Conservation (phyloP, 768 basidiomycete genomes). For the Lactarius akahatsu region DNA sequence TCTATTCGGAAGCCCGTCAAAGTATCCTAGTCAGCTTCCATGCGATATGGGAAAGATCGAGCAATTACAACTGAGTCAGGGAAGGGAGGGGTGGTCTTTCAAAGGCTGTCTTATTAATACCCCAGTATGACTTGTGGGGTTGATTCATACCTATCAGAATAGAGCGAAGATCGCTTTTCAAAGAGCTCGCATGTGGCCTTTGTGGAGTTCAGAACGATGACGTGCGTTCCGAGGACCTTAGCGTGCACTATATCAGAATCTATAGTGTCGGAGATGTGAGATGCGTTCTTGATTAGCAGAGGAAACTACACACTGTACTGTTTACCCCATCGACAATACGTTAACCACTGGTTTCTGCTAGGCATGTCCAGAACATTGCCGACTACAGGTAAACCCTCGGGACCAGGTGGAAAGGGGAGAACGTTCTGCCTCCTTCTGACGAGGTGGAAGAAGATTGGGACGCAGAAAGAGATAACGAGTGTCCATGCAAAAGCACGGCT, state of each 20-base stretch:
- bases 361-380: not conserved
- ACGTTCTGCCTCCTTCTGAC: not conserved
- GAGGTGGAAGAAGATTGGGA: too few species aligned
- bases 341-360: not conserved
- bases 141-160: conserved; percentile 16
- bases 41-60: too few species aligned
- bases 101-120: too few species aligned
- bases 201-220: conserved; percentile 17
- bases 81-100: too few species aligned
- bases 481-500: too few species aligned
- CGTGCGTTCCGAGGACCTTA: conserved; percentile 6
- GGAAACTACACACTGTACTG: not conserved
- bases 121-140: not conserved
- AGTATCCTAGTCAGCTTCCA: too few species aligned
- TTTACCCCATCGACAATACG: not conserved
- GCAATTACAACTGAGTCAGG: too few species aligned
- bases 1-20: too few species aligned
- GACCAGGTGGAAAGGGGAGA: not conserved
- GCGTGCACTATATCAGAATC: conserved; percentile 17
- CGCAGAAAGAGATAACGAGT: too few species aligned
- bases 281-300: not conserved
- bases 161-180: conserved; percentile 8
- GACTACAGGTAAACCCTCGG: conserved; percentile 1
- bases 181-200: conserved; percentile 15
- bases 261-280: not conserved